Percentiles rank a stretch among this genome's conserved stretches.
Conservation (phyloP, 129 eudicot species). For the Artemisia annua region DNA sequence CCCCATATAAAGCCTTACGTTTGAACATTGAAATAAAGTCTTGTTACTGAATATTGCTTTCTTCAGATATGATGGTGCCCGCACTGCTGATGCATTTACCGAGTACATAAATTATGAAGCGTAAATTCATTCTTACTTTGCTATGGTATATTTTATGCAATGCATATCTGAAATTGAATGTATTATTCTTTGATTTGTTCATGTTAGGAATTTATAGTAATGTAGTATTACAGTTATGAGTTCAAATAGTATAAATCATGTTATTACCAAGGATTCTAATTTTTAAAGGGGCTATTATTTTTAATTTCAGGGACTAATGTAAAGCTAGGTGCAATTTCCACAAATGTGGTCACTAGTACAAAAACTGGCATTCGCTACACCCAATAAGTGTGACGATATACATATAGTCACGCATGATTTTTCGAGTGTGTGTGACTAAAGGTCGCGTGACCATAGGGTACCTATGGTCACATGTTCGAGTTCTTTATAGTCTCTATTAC, state of each 20-base stretch:
- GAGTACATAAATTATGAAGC: constrained; percentile 70
- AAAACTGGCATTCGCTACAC: no score
- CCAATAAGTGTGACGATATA: no score
- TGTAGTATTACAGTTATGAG: neutral
- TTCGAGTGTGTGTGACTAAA: no score
- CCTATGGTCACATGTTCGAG: no score
- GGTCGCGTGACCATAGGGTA: no score
- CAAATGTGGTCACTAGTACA: no score
- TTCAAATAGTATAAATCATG: no score
- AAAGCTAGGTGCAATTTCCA: constrained; percentile 58
- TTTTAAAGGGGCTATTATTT: constrained; percentile 1
- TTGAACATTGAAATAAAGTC: neutral
- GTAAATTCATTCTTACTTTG: constrained; percentile 32
- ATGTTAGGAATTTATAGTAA: no score
- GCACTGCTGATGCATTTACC: constrained; percentile 68
- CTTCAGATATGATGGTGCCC: constrained; percentile 79
- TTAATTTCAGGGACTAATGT: constrained; percentile 64
- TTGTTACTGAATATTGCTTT: constrained; percentile 1
- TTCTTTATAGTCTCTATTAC: no score
- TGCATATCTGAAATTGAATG: neutral
- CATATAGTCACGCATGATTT: no score
- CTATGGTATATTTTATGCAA: neutral
- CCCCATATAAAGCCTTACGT: neutral
- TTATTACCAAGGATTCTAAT: no score
- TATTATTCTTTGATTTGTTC: neutral